Base-by-base conservation (phyloP, 2,329 filamentous ascomycete genomes). In the Phaeophleospora eucalypticola region DNA sequence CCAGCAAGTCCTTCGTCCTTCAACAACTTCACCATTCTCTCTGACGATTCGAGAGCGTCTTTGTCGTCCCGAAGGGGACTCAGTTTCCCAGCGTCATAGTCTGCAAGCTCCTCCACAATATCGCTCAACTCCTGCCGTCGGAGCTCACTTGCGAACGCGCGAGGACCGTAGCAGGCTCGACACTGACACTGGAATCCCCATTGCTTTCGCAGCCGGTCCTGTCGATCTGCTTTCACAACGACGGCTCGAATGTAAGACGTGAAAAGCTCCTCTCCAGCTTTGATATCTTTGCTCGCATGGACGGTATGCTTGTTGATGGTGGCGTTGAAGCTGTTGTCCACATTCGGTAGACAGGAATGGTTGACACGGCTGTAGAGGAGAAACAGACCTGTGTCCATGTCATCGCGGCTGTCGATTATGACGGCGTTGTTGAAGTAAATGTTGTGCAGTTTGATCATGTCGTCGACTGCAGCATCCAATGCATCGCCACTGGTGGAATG, bases 181-280 rank as follows among this genome's bases (percentile, higher is more conserved):
- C 64, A 66, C 2, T 46, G 35, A 47, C 64, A 65, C 15, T 41
- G 53, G 53, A 66, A 65, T 17, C 53, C 57, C 46, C 61, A 64
- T 34, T 49, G 38, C 4, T 35, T 15, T n/a, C 48, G 43, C 7
- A 62, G 49, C 10, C 41, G 36, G 12, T 55, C 49, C 35, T 54
- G 47, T 12, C 56, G 51, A 7, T 58, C 44, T 1, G 46, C 20
- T 8, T 48, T 42, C 41, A 43, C 20, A 34, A 32, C 32, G 9
- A 36, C 19, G 4, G 10, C 29, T 51, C 43, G 43, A 18, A 52
- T 57, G 45, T 63, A 63, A 6, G 46, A 46, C 6, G 49, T 56
- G n/a, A 51, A 39, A 3, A 65, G 35, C 40, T 65, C 62, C 41
- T 62, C 59, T 14, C 60, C 61, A 7, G 52, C 45, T n/a, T 48